A percentile compares a stretch with the other conserved stretches of the same genome.
Evolutionary conservation across 345 rosid species (phyloP).

Genomic region (Hibiscus trionum): DNA sequence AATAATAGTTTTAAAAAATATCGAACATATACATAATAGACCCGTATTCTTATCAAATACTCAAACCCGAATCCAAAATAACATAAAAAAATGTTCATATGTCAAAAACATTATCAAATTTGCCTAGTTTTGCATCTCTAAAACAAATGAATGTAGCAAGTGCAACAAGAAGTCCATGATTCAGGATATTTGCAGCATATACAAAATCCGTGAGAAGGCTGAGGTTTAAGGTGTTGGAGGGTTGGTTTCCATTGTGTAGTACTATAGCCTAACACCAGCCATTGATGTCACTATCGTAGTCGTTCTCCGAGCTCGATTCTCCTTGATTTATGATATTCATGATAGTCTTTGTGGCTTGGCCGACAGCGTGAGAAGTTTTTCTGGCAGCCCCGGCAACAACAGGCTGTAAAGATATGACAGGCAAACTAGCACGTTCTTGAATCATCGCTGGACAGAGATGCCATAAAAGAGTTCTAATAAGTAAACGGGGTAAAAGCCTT

Average conservation of each 20-base stretch:
- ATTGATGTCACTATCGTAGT: conserved; percentile 27
- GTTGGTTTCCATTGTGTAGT: neutral
- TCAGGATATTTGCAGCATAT: neutral
- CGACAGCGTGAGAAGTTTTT: conserved; percentile 72
- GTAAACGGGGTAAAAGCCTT: neutral
- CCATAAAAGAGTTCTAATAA: conserved; percentile 7
- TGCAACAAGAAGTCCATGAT: neutral
- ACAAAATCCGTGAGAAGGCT: neutral
- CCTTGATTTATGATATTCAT: conserved; percentile 57
- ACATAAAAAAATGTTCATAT: neutral
- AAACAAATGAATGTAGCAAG: neutral
- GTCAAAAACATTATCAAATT: neutral
- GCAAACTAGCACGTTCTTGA: conserved; percentile 84
- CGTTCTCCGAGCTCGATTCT: conserved; percentile 28
- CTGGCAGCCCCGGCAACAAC: conserved; percentile 72
- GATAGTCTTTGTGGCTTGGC: conserved; percentile 66
- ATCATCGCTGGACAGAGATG: conserved; percentile 57
- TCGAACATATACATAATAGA: too few relatives aligned
- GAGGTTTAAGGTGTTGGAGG: neutral
- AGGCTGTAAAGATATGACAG: conserved; percentile 68
- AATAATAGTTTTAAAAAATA: too few relatives aligned
- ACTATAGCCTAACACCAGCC: neutral
- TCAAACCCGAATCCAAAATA: neutral
- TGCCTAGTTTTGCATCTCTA: neutral
- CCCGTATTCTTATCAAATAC: too few relatives aligned